Evolutionary conservation across 257 asterid genomes (phyloP), one percentile per base, ranked within the genome.

Genomic region (Capsicum baccatum): DNA sequence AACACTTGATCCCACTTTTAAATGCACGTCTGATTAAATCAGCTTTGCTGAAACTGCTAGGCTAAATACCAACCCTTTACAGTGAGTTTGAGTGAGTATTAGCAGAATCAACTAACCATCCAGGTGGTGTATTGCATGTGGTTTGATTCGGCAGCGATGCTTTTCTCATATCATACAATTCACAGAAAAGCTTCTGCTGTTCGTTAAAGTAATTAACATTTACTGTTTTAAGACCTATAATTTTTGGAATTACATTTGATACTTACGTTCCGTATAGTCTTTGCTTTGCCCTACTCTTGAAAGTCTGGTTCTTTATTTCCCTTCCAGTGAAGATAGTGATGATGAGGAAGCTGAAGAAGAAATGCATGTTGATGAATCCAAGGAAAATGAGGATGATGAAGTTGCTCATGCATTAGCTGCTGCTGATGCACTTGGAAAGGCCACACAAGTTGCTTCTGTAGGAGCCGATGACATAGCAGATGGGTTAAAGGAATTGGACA

Each of bases 401-500:
- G 87, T 94, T 86, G 90, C 88, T 9, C 91, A 76, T 83, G 99
- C 98, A 2, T 87, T 94, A 76, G 92, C 94, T 82, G 94, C 94
- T 68, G 98, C 97, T 19, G 84, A 88, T 85, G 97, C 97, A 12
- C 94, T 94, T 76, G 92, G 98, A 79, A 89, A 83, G 80, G 84
- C 88, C 19, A 83, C 91, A 70, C 88, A 83, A 79, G 85, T 83
- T 83, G 57, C 86, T 19, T 88, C 85, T 81, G 6, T 68, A 5
- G 97, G 88, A 80, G 37, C 92, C 7, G 97, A 92, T 79, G 82
- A 86, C 89, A 83, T 94, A 79, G 71, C 91, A 6, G 94, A 91
- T 84, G 97, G 93, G 54, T 67, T 93, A 86, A 86, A 90, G 87
- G 96, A 95, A 81, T 90, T 97, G 59, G 92, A 94, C 87, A 94